Evolutionary conservation across 2,329 filamentous ascomycete species (phyloP).

Genomic region (Lasiodiplodia sp.): DNA sequence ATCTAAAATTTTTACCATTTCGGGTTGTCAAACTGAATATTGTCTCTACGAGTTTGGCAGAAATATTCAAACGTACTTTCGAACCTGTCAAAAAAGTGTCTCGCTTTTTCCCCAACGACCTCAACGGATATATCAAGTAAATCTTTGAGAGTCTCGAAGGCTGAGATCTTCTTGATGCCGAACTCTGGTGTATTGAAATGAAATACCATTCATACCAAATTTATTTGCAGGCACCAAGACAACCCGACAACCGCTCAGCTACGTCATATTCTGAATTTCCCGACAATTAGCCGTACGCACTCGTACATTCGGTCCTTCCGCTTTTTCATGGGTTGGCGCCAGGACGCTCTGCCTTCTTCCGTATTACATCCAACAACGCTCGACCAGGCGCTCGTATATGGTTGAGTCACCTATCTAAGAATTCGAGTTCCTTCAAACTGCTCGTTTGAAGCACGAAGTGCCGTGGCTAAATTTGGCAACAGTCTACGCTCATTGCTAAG

Average conservation of each 20-base stretch:
- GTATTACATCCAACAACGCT: background rate
- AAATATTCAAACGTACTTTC: background rate
- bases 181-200: background rate
- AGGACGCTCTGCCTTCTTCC: background rate
- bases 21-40: too few species aligned
- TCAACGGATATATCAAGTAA: background rate
- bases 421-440: background rate
- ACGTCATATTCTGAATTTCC: background rate
- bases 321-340: background rate
- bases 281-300: constrained; percentile 13
- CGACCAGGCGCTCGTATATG: background rate
- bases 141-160: background rate
- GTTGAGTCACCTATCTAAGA: background rate
- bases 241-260: background rate
- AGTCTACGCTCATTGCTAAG: background rate
- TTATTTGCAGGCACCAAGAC: background rate
- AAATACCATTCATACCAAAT: background rate
- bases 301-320: background rate
- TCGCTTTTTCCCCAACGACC: too few species aligned
- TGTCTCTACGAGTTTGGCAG: background rate
- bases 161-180: background rate
- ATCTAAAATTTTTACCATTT: background rate
- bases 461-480: background rate
- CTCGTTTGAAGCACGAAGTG: background rate
- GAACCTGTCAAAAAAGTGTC: background rate